Evolutionary conservation across 148 eudicot species (phyloP).

Genomic region (Rhododendron ferrugineum): DNA sequence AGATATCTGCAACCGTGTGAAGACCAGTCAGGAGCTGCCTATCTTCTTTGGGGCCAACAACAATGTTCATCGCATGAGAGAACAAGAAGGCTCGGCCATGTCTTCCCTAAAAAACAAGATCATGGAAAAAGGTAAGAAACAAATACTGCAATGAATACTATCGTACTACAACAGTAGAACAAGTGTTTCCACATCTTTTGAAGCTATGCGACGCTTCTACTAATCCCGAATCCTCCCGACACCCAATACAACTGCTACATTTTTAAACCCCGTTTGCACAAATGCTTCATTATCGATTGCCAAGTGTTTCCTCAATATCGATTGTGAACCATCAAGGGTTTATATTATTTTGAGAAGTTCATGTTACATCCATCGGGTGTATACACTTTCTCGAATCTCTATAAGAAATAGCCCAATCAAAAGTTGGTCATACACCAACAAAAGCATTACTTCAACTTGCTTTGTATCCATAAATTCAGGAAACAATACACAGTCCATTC

Average conservation of each 20-base stretch:
- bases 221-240: neutral
- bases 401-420: neutral
- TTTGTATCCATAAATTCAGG: neutral
- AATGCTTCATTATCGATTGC: neutral
- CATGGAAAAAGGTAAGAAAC: neutral
- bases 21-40: constrained; percentile 28
- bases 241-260: neutral
- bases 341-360: neutral
- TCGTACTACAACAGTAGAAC: neutral
- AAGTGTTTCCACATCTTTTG: neutral
- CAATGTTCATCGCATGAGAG: constrained; percentile 31
- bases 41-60: constrained; percentile 25
- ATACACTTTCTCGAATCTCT: neutral
- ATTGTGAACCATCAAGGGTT: neutral
- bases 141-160: neutral
- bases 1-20: constrained; percentile 36
- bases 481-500: neutral
- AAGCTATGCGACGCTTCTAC: neutral
- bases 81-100: constrained; percentile 33
- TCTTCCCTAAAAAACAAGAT: constrained; percentile 17
- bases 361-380: neutral
- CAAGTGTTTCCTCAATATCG: neutral
- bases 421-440: neutral
- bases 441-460: neutral
- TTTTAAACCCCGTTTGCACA: neutral